Evolutionary conservation across 257 asterid genomes (phyloP), one percentile per base, ranked within the genome.

Genomic region (Salvia splendens): DNA sequence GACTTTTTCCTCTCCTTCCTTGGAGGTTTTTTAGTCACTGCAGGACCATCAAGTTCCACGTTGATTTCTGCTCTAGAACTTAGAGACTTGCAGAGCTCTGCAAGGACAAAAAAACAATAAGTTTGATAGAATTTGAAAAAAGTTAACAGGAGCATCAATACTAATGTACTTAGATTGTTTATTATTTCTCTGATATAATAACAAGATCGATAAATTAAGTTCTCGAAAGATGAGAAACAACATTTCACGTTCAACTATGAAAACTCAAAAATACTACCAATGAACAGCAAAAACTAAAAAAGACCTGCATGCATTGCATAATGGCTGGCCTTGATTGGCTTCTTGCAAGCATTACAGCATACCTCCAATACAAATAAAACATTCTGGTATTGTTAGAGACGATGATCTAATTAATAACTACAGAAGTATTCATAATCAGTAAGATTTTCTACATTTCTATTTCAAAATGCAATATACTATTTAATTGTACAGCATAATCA

Each of bases 301-400:
- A 62, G 70, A 89, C 98, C 96, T 92, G 95, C 86, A 80, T 92
- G 98, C 20, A 75, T 75, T 59, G 86, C 82, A 32, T 81, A 92
- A 24, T 86, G 95, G 76, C 96, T 85, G 82, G 92, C 82, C 87
- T 83, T 89, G 84, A 92, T 79, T 79, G 96, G 96, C 92, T 86
- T 92, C 89, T 71, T 85, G 82, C 98, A 92, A 69, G 95, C 82
- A 82, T 89, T 92, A 81, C 98, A 92, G 86, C 84, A 73, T 58
- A 92, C 98, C 98, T 92, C 73, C 74, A 87, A 76, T 68, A 65
- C 63, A 80, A 73, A 58, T 17, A 69, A 66, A 58, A 79, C 20
- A 53, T 73, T 61, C 47, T 57, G 45, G 54, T 36, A 41, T 54
- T 70, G 20, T 64, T 36, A 73, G 55, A 56, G n/a, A 51, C 17